These are phyloP conservation scores for Debaryomyces maramus DNA, from an alignment of 805 yeast genomes.

Conservation along the genomic window DNA sequence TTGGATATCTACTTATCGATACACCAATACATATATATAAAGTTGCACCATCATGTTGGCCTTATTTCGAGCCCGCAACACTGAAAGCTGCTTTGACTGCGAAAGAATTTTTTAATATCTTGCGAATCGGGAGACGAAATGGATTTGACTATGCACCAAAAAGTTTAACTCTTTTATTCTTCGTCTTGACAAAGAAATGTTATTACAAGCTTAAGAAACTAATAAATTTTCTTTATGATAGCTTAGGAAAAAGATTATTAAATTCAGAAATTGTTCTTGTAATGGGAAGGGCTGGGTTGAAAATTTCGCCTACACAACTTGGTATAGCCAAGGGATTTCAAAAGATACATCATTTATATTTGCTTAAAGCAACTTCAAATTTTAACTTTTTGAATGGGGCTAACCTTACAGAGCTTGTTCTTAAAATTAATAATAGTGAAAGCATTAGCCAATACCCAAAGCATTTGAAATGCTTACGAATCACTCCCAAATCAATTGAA, in stretches of 20 bases:
- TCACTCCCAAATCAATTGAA: background rate
- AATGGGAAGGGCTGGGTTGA: background rate
- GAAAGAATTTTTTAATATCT: background rate
- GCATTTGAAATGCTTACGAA: background rate
- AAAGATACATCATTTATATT: background rate
- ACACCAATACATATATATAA: background rate
- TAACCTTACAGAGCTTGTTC: background rate
- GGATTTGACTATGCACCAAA: background rate
- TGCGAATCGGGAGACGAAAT: background rate
- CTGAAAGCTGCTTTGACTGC: background rate
- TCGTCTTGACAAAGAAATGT: background rate
- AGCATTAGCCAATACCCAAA: background rate
- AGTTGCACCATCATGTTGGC: background rate
- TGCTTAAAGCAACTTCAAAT: background rate
- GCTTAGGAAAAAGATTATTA: background rate
- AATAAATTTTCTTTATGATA: background rate
- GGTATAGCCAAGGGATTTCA: background rate
- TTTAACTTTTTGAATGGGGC: background rate
- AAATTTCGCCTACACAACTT: background rate
- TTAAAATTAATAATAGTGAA: background rate
- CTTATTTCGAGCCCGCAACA: background rate
- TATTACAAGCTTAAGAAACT: background rate
- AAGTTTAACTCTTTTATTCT: background rate
- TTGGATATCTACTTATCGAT: background rate
- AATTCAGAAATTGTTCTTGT: slow-evolving; percentile 1